These are phyloP conservation scores for Penstemon eatonii DNA, from an alignment of 257 asterid genomes.

Conservation along the genomic window DNA sequence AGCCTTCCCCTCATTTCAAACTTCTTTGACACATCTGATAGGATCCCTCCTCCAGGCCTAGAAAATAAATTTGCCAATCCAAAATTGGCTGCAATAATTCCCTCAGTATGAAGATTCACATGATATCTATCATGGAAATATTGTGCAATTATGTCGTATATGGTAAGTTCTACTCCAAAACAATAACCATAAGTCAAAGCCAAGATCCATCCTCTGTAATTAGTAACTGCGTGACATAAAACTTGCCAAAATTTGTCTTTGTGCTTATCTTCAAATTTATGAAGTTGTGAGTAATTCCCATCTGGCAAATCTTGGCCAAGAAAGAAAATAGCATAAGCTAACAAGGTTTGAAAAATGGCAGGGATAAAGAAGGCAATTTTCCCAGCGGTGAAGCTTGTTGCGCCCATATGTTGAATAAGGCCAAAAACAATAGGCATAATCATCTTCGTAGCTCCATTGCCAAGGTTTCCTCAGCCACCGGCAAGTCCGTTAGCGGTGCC, in stretches of 20 bases:
- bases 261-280: constrained; percentile 68
- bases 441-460: constrained; percentile 84
- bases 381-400: constrained; percentile 70
- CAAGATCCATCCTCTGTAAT: constrained; percentile 82
- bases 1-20: constrained; percentile 82
- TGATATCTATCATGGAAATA: constrained; percentile 71
- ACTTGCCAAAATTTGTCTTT: constrained; percentile 50
- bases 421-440: constrained; percentile 75
- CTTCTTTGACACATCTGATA: constrained; percentile 63
- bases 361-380: constrained; percentile 76
- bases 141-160: constrained; percentile 82
- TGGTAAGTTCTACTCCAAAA: constrained; percentile 78
- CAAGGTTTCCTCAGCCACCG: constrained; percentile 96
- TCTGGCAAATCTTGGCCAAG: constrained; percentile 84
- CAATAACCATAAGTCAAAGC: constrained; percentile 83
- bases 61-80: constrained; percentile 74
- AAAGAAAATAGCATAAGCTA: constrained; percentile 67
- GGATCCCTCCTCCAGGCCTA: constrained; percentile 71
- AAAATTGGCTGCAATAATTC: constrained; percentile 75
- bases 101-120: constrained; percentile 69
- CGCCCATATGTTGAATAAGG: constrained; percentile 47
- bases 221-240: constrained; percentile 40
- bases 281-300: constrained; percentile 62
- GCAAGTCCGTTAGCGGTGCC: constrained; percentile 84
- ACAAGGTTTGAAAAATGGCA: constrained; percentile 60